Evolutionary conservation across 108 stramenopile genomes (phyloP).

Genomic region (Schizochytrium sp.): DNA sequence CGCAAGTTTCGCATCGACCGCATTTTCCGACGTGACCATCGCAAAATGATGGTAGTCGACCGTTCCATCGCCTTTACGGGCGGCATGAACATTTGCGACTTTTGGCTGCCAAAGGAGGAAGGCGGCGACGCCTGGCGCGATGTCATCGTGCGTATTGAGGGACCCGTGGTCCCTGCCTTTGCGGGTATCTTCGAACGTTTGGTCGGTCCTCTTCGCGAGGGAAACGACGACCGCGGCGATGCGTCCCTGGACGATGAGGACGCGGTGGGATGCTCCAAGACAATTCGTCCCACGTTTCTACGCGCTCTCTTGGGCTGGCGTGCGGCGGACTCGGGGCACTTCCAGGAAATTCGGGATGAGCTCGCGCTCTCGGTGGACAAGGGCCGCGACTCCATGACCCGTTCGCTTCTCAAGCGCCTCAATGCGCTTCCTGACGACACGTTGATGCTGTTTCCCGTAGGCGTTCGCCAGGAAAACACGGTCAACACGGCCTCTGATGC

Average conservation of each 20-base stretch:
- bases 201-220: not conserved
- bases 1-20: not conserved
- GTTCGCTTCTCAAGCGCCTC: not conserved
- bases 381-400: not conserved
- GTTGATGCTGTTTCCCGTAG: not conserved
- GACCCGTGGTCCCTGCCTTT: not conserved
- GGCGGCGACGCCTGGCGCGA: conserved; percentile 13
- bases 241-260: not conserved
- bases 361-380: conserved; percentile 8
- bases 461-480: not conserved
- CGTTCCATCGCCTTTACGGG: not conserved
- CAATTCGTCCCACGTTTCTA: not conserved
- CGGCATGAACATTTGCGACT: conserved; percentile 9
- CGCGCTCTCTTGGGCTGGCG: not conserved
- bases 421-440: not conserved
- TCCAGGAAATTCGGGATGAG: not conserved
- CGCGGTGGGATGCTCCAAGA: too few relatives aligned
- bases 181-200: not conserved
- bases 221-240: not conserved
- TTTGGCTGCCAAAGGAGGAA: not conserved
- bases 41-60: not conserved
- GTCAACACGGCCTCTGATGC: not conserved
- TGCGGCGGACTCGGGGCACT: not conserved
- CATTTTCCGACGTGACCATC: not conserved
- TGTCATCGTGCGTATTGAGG: not conserved